These are phyloP conservation scores for Sarocladiaceae sp. DNA, from an alignment of 2,329 filamentous ascomycete genomes.

Conservation along the genomic window DNA sequence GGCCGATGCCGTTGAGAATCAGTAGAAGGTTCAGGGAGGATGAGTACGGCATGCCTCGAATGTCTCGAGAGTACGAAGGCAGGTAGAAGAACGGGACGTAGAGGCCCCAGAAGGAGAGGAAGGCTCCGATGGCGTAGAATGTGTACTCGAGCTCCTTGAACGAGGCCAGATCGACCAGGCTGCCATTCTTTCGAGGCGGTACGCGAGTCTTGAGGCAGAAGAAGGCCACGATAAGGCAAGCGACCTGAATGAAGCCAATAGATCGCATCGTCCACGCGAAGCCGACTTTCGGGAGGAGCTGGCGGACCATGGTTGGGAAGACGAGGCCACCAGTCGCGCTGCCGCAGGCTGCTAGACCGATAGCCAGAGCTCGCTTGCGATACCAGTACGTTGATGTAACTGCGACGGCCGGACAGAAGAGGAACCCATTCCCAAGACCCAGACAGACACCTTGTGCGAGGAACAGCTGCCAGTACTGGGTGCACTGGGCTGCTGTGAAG, in stretches of 20 bases:
- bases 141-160: slow-evolving; percentile 41
- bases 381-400: slow-evolving; percentile 62
- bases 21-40: slow-evolving; percentile 53
- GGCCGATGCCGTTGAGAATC: slow-evolving; percentile 55
- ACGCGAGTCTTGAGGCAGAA: slow-evolving; percentile 34
- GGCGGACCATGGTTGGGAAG: slow-evolving; percentile 37
- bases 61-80: slow-evolving; percentile 35
- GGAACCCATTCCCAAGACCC: slow-evolving; percentile 53
- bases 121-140: slow-evolving; percentile 29
- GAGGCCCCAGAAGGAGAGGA: slow-evolving; percentile 22
- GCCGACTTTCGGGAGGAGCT: slow-evolving; percentile 21
- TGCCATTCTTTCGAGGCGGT: slow-evolving; percentile 32
- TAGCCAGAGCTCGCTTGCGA: slow-evolving; percentile 48
- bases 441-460: slow-evolving; percentile 51
- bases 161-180: slow-evolving; percentile 36
- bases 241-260: slow-evolving; percentile 52
- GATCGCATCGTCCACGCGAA: slow-evolving; percentile 51
- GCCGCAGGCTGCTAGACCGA: slow-evolving; percentile 56
- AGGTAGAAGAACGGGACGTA: slow-evolving; percentile 27
- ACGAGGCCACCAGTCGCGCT: slow-evolving; percentile 53
- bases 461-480: slow-evolving; percentile 50
- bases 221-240: slow-evolving; percentile 31
- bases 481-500: slow-evolving; percentile 39
- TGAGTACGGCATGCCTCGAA: slow-evolving; percentile 30
- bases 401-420: slow-evolving; percentile 60